A percentile compares a stretch with the other conserved stretches of the same genome.
These are phyloP conservation scores for Entonaema liquescens DNA, from an alignment of 495 filamentous ascomycete species.

Conservation along the genomic window DNA sequence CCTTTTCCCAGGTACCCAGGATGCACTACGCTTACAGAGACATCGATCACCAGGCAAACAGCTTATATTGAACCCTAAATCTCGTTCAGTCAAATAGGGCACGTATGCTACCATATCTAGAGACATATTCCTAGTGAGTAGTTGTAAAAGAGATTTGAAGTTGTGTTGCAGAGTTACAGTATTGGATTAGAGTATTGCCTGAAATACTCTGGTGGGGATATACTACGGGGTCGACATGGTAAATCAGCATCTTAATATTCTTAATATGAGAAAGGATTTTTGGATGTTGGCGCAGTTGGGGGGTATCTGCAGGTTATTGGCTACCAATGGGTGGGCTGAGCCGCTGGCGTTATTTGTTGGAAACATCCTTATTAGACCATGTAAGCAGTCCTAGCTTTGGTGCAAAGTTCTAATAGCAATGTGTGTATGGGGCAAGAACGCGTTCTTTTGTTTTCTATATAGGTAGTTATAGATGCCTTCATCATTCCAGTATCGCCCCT, in stretches of 20 bases:
- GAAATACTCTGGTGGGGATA: too few species aligned
- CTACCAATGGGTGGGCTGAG: neutral
- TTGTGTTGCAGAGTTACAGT: too few species aligned
- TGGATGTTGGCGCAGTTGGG: neutral
- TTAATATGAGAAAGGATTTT: neutral
- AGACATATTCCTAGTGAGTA: too few species aligned
- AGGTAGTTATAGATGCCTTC: neutral
- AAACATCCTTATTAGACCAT: neutral
- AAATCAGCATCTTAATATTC: neutral
- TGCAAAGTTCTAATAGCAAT: neutral
- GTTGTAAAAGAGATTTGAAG: too few species aligned
- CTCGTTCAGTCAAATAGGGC: too few species aligned
- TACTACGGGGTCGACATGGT: neutral
- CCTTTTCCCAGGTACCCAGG: neutral
- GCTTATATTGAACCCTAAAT: too few species aligned
- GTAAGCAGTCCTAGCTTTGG: neutral
- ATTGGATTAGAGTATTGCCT: too few species aligned
- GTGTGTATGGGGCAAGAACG: too few species aligned
- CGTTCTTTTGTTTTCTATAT: too few species aligned
- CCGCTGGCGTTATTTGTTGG: neutral
- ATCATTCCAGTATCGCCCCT: neutral
- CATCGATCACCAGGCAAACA: too few species aligned
- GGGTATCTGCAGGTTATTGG: neutral
- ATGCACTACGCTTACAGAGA: too few species aligned
- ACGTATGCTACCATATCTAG: too few species aligned